phyloP scores from a whole-genome alignment of 148 eudicot genomes.

The Selenicereus undatus region DNA sequence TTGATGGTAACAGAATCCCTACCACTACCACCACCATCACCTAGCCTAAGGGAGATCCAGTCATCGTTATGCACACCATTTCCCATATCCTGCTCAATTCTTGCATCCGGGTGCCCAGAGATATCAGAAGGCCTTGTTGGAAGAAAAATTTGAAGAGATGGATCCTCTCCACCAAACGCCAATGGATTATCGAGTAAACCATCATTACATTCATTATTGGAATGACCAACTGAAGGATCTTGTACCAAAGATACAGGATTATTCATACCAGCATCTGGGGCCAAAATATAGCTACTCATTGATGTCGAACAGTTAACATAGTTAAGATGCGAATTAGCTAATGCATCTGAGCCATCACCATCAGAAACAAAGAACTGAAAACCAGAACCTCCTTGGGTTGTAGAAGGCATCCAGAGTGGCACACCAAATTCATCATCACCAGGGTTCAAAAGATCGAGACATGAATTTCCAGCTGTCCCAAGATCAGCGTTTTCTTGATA shows the following conservation, averaged over 20 bases:
- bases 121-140: conserved; percentile 67
- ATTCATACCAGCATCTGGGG: conserved; percentile 47
- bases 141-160: conserved; percentile 77
- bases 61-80: conserved; percentile 62
- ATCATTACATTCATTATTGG: conserved; percentile 48
- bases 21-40: conserved; percentile 51
- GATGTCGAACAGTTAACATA: conserved; percentile 48
- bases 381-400: conserved; percentile 51
- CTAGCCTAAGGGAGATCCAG: conserved; percentile 94
- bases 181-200: conserved; percentile 59
- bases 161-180: conserved; percentile 63
- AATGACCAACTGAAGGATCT: conserved; percentile 37
- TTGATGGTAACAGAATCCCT: conserved; percentile 36
- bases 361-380: conserved; percentile 85
- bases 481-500: conserved; percentile 57
- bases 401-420: conserved; percentile 69
- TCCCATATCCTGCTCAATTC: conserved; percentile 51
- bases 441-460: conserved; percentile 53
- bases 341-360: conserved; percentile 50
- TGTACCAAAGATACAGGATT: conserved; percentile 45
- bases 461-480: conserved; percentile 48
- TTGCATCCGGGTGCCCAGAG: conserved; percentile 38
- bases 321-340: conserved; percentile 48
- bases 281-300: conserved; percentile 51
- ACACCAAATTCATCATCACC: conserved; percentile 66